Percentiles rank a stretch among this genome's conserved stretches.
Conservation (phyloP, 805 yeast genomes). For the Saturnispora saitoi region DNA sequence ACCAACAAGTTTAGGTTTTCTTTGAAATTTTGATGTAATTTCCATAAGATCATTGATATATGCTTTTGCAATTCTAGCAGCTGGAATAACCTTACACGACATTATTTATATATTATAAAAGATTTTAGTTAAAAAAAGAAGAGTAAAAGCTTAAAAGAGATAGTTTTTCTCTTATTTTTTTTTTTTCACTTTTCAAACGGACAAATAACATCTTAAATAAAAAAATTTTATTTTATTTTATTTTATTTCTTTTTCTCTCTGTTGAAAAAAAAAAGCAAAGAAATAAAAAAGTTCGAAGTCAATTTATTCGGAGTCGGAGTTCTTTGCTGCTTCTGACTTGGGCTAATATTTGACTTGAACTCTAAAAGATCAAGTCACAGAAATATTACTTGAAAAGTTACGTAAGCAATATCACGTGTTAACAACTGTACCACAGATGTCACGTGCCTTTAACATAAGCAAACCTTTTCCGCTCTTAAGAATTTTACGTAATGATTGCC, state of each 20-base stretch:
- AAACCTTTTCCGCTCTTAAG: no score
- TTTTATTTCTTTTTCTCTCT: not conserved
- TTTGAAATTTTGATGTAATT: slow-evolving; percentile 43
- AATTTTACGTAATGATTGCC: no score
- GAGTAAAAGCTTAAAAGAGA: no score
- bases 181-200: no score
- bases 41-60: slow-evolving; percentile 63
- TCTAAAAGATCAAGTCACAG: not conserved
- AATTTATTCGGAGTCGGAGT: not conserved
- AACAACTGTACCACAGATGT: no score
- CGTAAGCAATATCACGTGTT: no score
- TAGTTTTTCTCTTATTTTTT: no score
- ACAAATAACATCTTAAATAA: no score
- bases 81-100: slow-evolving; percentile 77
- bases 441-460: no score
- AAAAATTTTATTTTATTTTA: not conserved
- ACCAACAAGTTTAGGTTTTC: slow-evolving; percentile 76
- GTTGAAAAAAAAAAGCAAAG: not conserved
- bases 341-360: no score
- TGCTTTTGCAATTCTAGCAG: slow-evolving; percentile 78
- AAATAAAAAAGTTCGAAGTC: not conserved
- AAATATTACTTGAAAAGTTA: not conserved
- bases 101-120: not conserved
- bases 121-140: no score
- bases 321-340: not conserved